phyloP scores from a whole-genome alignment of 805 yeast species.

The Debaryomyces prosopidis region DNA sequence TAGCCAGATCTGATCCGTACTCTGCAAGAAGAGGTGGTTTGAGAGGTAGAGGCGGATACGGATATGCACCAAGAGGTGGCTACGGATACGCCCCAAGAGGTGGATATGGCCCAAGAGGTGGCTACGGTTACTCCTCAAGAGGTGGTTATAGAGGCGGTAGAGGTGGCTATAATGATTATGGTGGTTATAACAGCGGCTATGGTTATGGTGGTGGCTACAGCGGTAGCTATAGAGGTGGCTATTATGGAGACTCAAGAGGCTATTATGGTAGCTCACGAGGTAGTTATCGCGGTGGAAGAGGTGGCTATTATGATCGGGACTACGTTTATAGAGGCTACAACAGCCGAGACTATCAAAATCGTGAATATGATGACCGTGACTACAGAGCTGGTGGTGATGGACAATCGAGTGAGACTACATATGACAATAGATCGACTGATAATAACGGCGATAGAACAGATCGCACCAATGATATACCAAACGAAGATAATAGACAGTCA shows the following conservation, averaged over 20 bases:
- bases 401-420: slow-evolving; percentile 16
- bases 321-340: background rate
- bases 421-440: slow-evolving; percentile 8
- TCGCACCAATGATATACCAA: background rate
- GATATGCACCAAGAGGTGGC: slow-evolving; percentile 17
- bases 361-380: slow-evolving; percentile 8
- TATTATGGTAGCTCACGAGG: slow-evolving; percentile 12
- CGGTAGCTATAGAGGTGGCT: slow-evolving; percentile 10
- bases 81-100: slow-evolving; percentile 7
- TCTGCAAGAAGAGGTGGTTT: slow-evolving; percentile 33
- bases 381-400: slow-evolving; percentile 17
- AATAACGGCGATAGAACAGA: background rate
- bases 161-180: slow-evolving; percentile 10
- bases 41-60: slow-evolving; percentile 33
- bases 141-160: slow-evolving; percentile 8
- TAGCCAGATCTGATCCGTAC: slow-evolving; percentile 58
- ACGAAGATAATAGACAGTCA: slow-evolving; percentile 23
- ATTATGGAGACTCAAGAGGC: slow-evolving; percentile 7
- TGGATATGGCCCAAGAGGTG: slow-evolving; percentile 13
- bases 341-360: background rate
- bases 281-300: slow-evolving; percentile 13
- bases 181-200: slow-evolving; percentile 5
- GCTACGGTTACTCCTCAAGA: slow-evolving; percentile 8
- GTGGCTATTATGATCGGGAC: slow-evolving; percentile 20
- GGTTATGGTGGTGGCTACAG: slow-evolving; percentile 5